Percentiles rank a stretch among this genome's conserved stretches.
phyloP scores from a whole-genome alignment of 345 rosid species.

The Turnera subulata region DNA sequence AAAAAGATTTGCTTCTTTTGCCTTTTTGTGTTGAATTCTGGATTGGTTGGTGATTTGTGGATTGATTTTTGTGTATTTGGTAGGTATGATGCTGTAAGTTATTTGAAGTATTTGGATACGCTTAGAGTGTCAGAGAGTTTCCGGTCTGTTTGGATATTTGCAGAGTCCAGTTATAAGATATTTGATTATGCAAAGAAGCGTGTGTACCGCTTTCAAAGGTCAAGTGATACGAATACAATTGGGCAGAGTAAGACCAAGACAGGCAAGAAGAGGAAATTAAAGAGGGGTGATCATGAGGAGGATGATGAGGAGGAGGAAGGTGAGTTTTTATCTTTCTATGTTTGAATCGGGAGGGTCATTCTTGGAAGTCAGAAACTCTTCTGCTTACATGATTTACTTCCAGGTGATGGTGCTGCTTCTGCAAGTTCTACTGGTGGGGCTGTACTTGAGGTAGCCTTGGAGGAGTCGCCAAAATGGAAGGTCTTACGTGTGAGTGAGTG shows the following conservation, averaged over 20 bases:
- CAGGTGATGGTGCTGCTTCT: slow-evolving; percentile 43
- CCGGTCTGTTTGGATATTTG: slow-evolving; percentile 99
- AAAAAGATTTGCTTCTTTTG: not conserved
- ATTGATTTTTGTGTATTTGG: slow-evolving; percentile 6
- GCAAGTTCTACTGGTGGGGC: slow-evolving; percentile 32
- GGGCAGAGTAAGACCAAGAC: slow-evolving; percentile 34
- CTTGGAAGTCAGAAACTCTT: slow-evolving; percentile 4
- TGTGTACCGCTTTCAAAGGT: slow-evolving; percentile 58
- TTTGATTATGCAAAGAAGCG: slow-evolving; percentile 97
- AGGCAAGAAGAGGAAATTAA: slow-evolving; percentile 63
- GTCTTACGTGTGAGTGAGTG: slow-evolving; percentile 98
- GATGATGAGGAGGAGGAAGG: slow-evolving; percentile 44
- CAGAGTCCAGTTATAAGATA: slow-evolving; percentile 93
- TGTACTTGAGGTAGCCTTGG: slow-evolving; percentile 65
- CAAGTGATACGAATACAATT: slow-evolving; percentile 44
- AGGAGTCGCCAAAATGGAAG: slow-evolving; percentile 97
- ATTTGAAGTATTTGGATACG: slow-evolving; percentile 93
- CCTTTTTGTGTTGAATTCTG: not conserved
- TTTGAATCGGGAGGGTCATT: not conserved
- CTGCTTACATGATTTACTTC: slow-evolving; percentile 21
- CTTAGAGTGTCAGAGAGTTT: slow-evolving; percentile 91
- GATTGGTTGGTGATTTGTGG: slow-evolving; percentile 3
- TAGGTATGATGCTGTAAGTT: slow-evolving; percentile 99
- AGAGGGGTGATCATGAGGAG: slow-evolving; percentile 32
- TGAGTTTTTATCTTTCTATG: not conserved